Percentiles rank a stretch among this genome's conserved stretches.
Conservation (phyloP, 208 protist species). For the Leishmania lainsoni region DNA sequence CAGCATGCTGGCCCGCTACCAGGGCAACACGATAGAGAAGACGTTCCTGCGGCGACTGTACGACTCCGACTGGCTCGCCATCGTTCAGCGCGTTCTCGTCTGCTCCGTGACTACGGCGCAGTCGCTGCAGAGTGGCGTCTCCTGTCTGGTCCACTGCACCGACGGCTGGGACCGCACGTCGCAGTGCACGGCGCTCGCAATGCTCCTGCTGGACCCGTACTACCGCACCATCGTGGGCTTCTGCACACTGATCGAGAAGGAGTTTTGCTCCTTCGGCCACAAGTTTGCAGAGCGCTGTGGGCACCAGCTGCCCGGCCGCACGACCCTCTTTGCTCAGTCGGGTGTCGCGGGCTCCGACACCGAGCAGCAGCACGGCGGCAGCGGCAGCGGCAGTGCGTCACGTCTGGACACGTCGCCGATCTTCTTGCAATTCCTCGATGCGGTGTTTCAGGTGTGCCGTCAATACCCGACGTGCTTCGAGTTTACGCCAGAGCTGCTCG, state of each 20-base stretch:
- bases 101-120: conserved; percentile 50
- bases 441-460: conserved; percentile 92
- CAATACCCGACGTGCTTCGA: conserved; percentile 95
- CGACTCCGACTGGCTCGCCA: conserved; percentile 65
- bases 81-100: conserved; percentile 67
- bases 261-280: conserved; percentile 96
- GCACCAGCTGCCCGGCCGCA: conserved; percentile 64
- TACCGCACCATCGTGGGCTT: conserved; percentile 96
- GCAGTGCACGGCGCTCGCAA: conserved; percentile 81
- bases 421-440: conserved; percentile 96
- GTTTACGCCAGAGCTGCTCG: conserved; percentile 91
- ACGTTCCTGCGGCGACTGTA: conserved; percentile 58
- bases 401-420: conserved; percentile 88
- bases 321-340: conserved; percentile 40
- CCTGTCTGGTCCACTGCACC: conserved; percentile 93
- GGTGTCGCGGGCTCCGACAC: conserved; percentile 56
- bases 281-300: conserved; percentile 93
- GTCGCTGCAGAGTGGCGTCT: conserved; percentile 51
- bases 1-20: conserved; percentile 46
- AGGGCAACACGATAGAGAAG: conserved; percentile 54
- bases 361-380: conserved; percentile 31
- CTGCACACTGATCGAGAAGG: conserved; percentile 94
- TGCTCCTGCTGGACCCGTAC: conserved; percentile 94
- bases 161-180: conserved; percentile 97
- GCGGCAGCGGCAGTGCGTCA: conserved; percentile 13